Evolutionary conservation across 768 basidiomycete species (phyloP).

Genomic region (Neoboletus magnificus): DNA sequence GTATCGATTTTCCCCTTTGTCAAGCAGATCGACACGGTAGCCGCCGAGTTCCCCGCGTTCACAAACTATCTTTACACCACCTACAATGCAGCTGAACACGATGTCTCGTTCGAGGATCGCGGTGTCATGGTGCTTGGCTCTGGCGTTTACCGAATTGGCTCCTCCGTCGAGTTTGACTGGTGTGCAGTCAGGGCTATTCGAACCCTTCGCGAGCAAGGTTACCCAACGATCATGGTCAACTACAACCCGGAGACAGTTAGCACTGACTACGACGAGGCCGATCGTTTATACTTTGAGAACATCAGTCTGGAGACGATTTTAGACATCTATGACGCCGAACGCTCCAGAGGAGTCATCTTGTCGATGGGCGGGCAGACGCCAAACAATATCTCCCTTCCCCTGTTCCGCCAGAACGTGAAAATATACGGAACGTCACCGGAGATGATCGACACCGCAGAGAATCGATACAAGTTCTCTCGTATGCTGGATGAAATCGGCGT

Average conservation of each 20-base stretch:
- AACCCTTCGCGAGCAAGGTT: constrained; percentile 90
- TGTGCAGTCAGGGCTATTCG: constrained; percentile 97
- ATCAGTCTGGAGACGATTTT: constrained; percentile 95
- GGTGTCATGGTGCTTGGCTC: constrained; percentile 98
- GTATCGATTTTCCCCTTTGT: constrained; percentile 80
- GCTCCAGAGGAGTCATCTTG: constrained; percentile 85
- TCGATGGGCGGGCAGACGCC: constrained; percentile 99
- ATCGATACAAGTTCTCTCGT: constrained; percentile 98
- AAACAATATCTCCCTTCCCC: constrained; percentile 94
- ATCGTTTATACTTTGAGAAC: constrained; percentile 98
- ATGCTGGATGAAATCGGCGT: constrained; percentile 97
- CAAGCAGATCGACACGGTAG: constrained; percentile 99
- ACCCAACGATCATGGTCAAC: constrained; percentile 98
- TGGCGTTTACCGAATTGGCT: constrained; percentile 97
- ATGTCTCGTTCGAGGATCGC: constrained; percentile 82
- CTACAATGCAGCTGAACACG: constrained; percentile 95
- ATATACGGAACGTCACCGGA: constrained; percentile 98
- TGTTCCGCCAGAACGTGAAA: constrained; percentile 97
- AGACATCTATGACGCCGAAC: constrained; percentile 93
- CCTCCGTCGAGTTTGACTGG: constrained; percentile 99
- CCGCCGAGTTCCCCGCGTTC: constrained; percentile 97
- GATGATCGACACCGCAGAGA: constrained; percentile 99
- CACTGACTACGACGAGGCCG: constrained; percentile 98
- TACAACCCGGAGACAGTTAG: constrained; percentile 99
- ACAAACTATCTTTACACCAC: constrained; percentile 99